phyloP scores from a whole-genome alignment of 2,329 filamentous ascomycete genomes.

The Penicillium sp. region DNA sequence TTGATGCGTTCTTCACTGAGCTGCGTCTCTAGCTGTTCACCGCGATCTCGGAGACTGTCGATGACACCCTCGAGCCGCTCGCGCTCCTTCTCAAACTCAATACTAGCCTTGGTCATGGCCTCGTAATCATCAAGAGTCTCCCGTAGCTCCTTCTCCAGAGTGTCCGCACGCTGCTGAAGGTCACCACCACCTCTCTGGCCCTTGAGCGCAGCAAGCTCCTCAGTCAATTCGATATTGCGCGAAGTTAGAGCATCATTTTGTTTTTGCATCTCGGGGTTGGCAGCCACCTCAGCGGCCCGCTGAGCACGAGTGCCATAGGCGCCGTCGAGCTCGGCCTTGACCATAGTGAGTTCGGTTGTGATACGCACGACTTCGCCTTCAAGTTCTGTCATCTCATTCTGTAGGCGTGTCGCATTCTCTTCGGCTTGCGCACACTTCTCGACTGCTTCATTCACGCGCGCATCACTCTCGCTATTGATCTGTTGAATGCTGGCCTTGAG shows the following conservation, averaged over 20 bases:
- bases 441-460: conserved; percentile 20
- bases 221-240: conserved; percentile 43
- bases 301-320: conserved; percentile 77
- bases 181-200: conserved; percentile 34
- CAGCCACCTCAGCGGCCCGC: conserved; percentile 60
- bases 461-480: conserved; percentile 16
- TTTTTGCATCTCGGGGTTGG: conserved; percentile 53
- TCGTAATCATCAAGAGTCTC: conserved; percentile 67
- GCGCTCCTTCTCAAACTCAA: conserved; percentile 66
- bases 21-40: conserved; percentile 58
- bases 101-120: conserved; percentile 61
- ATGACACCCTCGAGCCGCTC: conserved; percentile 58
- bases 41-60: conserved; percentile 58
- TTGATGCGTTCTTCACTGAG: conserved; percentile 62
- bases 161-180: conserved; percentile 46
- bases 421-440: conserved; percentile 31
- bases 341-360: conserved; percentile 80
- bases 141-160: conserved; percentile 59
- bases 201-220: conserved; percentile 45
- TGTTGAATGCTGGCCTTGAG: conserved; percentile 31
- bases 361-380: conserved; percentile 60
- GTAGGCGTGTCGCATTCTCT: conserved; percentile 38
- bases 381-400: conserved; percentile 48
- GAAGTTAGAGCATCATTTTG: conserved; percentile 54
- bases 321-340: conserved; percentile 82